Evolutionary conservation across 371 early-diverging fungal species (phyloP).

Genomic region (Apophysomyces ossiformis): DNA sequence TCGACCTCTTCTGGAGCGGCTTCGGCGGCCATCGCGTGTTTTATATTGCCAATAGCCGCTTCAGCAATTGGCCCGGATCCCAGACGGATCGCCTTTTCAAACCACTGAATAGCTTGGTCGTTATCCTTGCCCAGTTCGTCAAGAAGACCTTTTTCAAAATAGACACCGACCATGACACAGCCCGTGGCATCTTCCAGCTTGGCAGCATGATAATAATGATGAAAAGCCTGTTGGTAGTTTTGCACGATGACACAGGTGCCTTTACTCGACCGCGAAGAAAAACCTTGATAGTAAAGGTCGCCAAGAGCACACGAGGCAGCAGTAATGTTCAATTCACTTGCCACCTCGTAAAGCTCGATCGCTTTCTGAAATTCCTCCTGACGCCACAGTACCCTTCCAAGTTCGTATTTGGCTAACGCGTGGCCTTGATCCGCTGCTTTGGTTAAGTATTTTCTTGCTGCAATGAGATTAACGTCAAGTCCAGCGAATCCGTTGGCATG

Average conservation of each 20-base stretch:
- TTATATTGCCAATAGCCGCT: conserved; percentile 26
- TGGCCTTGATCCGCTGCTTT: conserved; percentile 28
- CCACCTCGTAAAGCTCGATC: conserved; percentile 29
- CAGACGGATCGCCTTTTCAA: conserved; percentile 21
- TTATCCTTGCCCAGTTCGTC: conserved; percentile 15
- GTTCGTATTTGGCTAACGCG: conserved; percentile 30
- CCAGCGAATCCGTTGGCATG: conserved; percentile 34
- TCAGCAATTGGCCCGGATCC: conserved; percentile 28
- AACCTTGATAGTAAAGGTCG: conserved; percentile 25
- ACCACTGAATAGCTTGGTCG: conserved; percentile 20
- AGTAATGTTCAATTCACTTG: conserved; percentile 19
- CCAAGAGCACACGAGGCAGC: conserved; percentile 24
- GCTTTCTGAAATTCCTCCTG: conserved; percentile 22
- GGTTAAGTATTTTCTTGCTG: conserved; percentile 33
- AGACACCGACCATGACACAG: conserved; percentile 24
- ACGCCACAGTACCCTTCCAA: conserved; percentile 35
- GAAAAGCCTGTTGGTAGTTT: conserved; percentile 22
- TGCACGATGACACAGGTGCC: conserved; percentile 18
- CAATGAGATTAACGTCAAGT: conserved; percentile 29
- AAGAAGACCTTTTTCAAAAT: conserved; percentile 27
- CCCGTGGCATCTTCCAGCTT: conserved; percentile 16
- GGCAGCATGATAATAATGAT: conserved; percentile 21
- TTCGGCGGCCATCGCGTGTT: conserved; percentile 18
- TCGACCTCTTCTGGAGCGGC: neutral
- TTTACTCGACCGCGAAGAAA: conserved; percentile 19